These are phyloP conservation scores for Pseudozyma thailandica DNA, from an alignment of 1,284 basidiomycete species.

Conservation along the genomic window DNA sequence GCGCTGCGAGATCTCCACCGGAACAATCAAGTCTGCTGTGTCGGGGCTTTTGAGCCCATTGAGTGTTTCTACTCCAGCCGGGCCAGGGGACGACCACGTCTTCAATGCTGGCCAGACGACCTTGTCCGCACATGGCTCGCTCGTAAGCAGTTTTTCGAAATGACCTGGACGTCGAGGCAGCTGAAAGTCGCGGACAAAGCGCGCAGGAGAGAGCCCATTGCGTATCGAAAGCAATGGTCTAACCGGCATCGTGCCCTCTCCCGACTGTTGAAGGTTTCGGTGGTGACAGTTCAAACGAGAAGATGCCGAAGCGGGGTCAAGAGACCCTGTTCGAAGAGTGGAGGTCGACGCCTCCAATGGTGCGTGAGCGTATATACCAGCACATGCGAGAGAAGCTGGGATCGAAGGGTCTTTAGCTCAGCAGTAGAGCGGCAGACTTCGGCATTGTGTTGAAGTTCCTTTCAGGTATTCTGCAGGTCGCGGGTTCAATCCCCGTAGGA, in stretches of 20 bases:
- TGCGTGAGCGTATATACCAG: too few species aligned
- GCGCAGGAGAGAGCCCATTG: slow-evolving; percentile 22
- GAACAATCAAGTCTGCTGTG: slow-evolving; percentile 26
- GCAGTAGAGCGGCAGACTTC: slow-evolving; percentile 58
- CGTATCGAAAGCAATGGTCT: slow-evolving; percentile 14
- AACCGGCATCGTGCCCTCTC: slow-evolving; percentile 22
- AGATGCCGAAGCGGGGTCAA: too few species aligned
- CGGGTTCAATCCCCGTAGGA: slow-evolving; percentile 58
- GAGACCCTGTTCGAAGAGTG: too few species aligned
- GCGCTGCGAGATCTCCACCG: slow-evolving; percentile 45
- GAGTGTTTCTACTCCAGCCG: slow-evolving; percentile 36
- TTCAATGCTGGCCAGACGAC: slow-evolving; percentile 46
- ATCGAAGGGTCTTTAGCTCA: slow-evolving; percentile 56
- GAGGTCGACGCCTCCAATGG: too few species aligned
- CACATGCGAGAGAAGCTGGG: too few species aligned
- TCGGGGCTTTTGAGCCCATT: slow-evolving; percentile 33
- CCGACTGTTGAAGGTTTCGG: too few species aligned
- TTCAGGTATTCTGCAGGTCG: slow-evolving; percentile 49
- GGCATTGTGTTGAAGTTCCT: too few species aligned
- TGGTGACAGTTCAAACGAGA: background rate
- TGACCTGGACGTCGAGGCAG: slow-evolving; percentile 25
- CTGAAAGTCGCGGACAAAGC: slow-evolving; percentile 32
- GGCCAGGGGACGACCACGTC: slow-evolving; percentile 23
- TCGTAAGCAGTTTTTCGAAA: slow-evolving; percentile 24
- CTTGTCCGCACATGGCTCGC: slow-evolving; percentile 13